These are phyloP conservation scores for Carex sylvatica DNA, from an alignment of 202 grass and related monocot genomes.

Conservation along the genomic window DNA sequence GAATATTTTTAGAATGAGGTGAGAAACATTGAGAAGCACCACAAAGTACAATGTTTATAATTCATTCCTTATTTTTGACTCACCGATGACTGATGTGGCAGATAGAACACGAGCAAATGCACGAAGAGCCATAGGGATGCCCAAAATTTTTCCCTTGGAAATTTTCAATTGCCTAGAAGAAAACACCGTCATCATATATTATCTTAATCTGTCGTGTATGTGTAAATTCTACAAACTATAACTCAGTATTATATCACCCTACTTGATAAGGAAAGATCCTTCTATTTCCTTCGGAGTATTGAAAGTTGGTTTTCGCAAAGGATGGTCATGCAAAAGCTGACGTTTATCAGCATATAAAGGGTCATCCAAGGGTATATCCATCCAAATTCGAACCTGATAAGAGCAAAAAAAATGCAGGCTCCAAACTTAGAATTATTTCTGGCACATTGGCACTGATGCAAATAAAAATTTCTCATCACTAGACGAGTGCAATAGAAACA, in stretches of 20 bases:
- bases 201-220: not conserved
- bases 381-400: conserved; percentile 49
- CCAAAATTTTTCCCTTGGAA: conserved; percentile 39
- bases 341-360: conserved; percentile 46
- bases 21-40: not conserved
- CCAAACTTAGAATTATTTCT: conserved; percentile 10
- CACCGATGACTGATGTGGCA: conserved; percentile 63
- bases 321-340: conserved; percentile 46
- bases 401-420: conserved; percentile 3
- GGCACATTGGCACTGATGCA: conserved; percentile 19
- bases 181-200: not conserved
- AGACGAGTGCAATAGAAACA: not conserved
- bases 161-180: conserved; percentile 55
- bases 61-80: not conserved
- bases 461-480: not conserved
- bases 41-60: conserved; percentile 5
- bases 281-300: conserved; percentile 19
- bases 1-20: not conserved
- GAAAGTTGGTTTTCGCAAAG: conserved; percentile 29
- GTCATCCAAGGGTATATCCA: conserved; percentile 53
- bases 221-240: not conserved
- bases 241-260: conserved; percentile 28
- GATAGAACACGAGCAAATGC: conserved; percentile 66
- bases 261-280: conserved; percentile 62
- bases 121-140: conserved; percentile 55